Conservation (phyloP, 2,329 filamentous ascomycete genomes). For the Aspergillus persii region DNA sequence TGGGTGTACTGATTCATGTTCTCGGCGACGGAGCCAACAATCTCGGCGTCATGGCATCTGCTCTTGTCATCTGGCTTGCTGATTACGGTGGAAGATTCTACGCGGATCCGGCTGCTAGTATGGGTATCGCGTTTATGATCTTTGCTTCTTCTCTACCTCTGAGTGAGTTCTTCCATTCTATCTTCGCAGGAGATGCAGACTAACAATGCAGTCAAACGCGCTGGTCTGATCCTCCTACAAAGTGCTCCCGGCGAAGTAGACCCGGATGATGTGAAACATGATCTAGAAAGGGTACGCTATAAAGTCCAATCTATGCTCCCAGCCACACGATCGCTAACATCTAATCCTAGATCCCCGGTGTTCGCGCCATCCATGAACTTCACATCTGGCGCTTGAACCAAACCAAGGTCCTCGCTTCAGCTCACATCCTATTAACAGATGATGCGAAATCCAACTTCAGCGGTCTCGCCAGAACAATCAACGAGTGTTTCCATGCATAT, state of each 20-base stretch:
- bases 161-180: slow-evolving; percentile 3
- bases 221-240: slow-evolving; percentile 64
- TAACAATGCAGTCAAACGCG: slow-evolving; percentile 17
- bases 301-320: no score
- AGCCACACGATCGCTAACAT: slow-evolving; percentile 7
- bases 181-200: neutral
- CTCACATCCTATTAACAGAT: slow-evolving; percentile 63
- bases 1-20: slow-evolving; percentile 69
- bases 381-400: slow-evolving; percentile 72
- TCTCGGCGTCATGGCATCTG: slow-evolving; percentile 69
- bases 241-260: slow-evolving; percentile 61
- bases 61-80: slow-evolving; percentile 66
- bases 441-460: slow-evolving; percentile 57
- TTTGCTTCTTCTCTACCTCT: slow-evolving; percentile 55
- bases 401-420: slow-evolving; percentile 64
- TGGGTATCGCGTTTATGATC: slow-evolving; percentile 73
- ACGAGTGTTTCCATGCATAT: slow-evolving; percentile 67
- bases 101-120: slow-evolving; percentile 66
- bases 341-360: slow-evolving; percentile 55
- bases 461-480: slow-evolving; percentile 59
- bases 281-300: slow-evolving; percentile 58
- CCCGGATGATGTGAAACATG: slow-evolving; percentile 62
- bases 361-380: slow-evolving; percentile 66
- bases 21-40: slow-evolving; percentile 74
- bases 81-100: slow-evolving; percentile 62